Conservation (phyloP, 2,329 filamentous ascomycete species). For the Colletotrichum echinochloae region DNA sequence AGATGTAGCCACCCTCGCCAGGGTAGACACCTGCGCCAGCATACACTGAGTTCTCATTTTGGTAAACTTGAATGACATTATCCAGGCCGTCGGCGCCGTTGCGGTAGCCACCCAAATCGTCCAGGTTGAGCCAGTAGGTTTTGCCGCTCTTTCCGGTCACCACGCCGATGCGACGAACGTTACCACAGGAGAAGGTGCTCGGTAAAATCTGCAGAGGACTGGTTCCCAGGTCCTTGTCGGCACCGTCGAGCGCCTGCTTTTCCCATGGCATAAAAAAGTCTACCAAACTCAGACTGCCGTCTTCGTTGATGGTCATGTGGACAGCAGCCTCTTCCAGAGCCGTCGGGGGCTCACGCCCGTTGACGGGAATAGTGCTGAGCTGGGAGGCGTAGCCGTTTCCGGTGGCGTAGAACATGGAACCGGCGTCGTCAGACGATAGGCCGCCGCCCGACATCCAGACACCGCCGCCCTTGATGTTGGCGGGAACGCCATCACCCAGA, state of each 20-base stretch:
- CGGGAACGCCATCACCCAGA: conserved; percentile 54
- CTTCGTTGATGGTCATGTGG: conserved; percentile 55
- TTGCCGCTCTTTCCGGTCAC: conserved; percentile 64
- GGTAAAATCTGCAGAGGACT: conserved; percentile 59
- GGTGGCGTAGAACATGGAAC: conserved; percentile 54
- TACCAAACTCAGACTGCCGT: conserved; percentile 57
- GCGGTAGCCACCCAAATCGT: conserved; percentile 55
- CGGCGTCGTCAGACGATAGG: conserved; percentile 53
- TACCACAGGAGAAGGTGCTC: conserved; percentile 57
- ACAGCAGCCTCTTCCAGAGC: conserved; percentile 60
- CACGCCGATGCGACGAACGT: conserved; percentile 60
- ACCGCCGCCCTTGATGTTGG: conserved; percentile 54
- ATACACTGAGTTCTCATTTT: conserved; percentile 59
- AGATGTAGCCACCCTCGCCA: conserved; percentile 61
- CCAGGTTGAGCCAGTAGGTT: conserved; percentile 58
- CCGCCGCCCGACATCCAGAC: conserved; percentile 58
- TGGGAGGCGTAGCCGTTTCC: conserved; percentile 58
- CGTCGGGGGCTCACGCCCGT: conserved; percentile 53
- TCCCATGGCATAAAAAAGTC: conserved; percentile 69
- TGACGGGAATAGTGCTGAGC: conserved; percentile 52
- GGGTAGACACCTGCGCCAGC: conserved; percentile 61
- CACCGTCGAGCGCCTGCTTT: conserved; percentile 62
- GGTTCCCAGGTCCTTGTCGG: conserved; percentile 63
- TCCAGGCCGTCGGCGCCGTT: conserved; percentile 53
- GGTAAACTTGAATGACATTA: conserved; percentile 58